Conservation (phyloP, 306 rosid species). For the Elaeagnus macrophylla region DNA sequence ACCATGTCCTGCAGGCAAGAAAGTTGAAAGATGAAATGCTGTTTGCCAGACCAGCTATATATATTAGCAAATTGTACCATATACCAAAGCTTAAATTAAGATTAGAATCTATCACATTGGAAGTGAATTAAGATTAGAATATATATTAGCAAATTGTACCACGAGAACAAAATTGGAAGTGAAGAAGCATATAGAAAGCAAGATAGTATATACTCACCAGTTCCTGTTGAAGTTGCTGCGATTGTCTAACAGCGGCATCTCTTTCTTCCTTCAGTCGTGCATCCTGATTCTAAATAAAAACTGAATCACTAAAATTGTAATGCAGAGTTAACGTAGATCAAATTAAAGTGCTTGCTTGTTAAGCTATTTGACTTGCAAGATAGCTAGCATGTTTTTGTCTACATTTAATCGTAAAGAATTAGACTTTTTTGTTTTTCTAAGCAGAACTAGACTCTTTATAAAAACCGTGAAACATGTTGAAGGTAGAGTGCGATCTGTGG, state of each 20-base stretch:
- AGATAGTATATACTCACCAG: constrained; percentile 38
- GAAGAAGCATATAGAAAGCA: constrained; percentile 2
- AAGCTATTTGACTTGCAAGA: too few species aligned
- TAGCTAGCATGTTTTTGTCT: too few species aligned
- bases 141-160: neutral
- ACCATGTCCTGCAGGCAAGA: constrained; percentile 42
- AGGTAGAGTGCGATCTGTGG: too few species aligned
- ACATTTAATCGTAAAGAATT: too few species aligned
- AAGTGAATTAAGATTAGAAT: neutral
- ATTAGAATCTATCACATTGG: neutral
- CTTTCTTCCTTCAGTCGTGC: constrained; percentile 76
- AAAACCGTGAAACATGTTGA: too few species aligned
- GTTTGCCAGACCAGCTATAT: too few species aligned
- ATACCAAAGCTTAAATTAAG: neutral
- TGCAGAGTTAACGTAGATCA: constrained; percentile 2
- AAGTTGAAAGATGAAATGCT: too few species aligned
- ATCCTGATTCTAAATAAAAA: constrained; percentile 33
- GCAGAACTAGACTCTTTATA: too few species aligned
- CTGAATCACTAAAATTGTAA: constrained; percentile 13
- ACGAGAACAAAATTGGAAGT: too few species aligned
- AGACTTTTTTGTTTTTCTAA: too few species aligned
- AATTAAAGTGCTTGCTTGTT: too few species aligned
- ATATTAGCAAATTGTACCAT: too few species aligned
- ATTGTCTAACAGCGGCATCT: constrained; percentile 61
- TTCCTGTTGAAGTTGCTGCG: constrained; percentile 74